Percentiles rank a stretch among this genome's conserved stretches.
Conservation (phyloP, 768 basidiomycete species). For the Tylopilus plumbeoviolaceoides region DNA sequence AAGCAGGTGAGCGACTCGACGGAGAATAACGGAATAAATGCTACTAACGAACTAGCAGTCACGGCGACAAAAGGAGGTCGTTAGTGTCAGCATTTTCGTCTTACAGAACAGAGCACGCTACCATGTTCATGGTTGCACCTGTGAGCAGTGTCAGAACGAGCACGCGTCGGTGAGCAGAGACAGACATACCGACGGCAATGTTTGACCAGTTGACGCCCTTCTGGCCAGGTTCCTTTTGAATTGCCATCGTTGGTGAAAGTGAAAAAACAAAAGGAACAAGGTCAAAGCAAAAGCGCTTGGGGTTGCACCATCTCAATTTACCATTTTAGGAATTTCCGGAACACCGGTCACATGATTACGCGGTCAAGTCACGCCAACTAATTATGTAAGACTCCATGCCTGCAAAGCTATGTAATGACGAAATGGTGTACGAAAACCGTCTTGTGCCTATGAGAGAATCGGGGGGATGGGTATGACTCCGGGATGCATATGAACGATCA, state of each 20-base stretch:
- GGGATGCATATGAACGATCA: conserved; percentile 14
- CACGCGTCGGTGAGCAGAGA: conserved; percentile 14
- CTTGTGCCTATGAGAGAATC: conserved; percentile 2
- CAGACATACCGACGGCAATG: conserved; percentile 81
- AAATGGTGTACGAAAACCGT: conserved; percentile 27
- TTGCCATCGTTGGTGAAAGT: conserved; percentile 53
- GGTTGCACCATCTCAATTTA: no score
- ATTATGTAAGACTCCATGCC: conserved; percentile 20
- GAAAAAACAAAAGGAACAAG: conserved; percentile 8
- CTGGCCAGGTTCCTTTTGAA: conserved; percentile 83
- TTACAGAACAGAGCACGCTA: conserved; percentile 42
- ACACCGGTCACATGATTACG: not conserved
- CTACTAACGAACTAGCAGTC: conserved; percentile 43
- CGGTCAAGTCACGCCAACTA: conserved; percentile 17
- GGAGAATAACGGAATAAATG: not conserved
- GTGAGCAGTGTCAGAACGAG: conserved; percentile 18
- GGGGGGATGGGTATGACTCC: conserved; percentile 1
- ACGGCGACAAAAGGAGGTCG: not conserved
- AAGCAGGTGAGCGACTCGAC: conserved; percentile 12
- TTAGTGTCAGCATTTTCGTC: conserved; percentile 7
- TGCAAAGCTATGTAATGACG: conserved; percentile 23
- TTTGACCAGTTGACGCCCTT: conserved; percentile 93
- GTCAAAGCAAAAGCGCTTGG: not conserved
- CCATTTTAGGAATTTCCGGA: not conserved
- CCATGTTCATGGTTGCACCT: conserved; percentile 99